Percentiles rank a stretch among this genome's conserved stretches.
These are phyloP conservation scores for Camelina laxa DNA, from an alignment of 345 rosid species.

Conservation along the genomic window DNA sequence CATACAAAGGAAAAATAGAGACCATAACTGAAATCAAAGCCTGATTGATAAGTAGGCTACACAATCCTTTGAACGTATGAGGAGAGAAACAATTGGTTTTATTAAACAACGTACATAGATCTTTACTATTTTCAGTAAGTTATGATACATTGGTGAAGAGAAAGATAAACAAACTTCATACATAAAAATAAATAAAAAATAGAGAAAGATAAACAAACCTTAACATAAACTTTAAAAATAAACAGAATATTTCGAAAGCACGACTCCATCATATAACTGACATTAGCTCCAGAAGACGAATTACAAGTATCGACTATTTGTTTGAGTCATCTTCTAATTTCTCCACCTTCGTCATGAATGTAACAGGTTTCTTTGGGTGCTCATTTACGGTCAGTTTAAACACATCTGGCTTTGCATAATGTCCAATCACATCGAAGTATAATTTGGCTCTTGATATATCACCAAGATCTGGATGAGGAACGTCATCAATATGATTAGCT, in stretches of 20 bases:
- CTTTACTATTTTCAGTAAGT: too few relatives aligned
- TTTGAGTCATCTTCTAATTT: conserved; percentile 33
- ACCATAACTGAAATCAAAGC: too few relatives aligned
- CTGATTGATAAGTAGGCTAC: too few relatives aligned
- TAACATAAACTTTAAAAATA: neutral
- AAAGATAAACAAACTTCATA: too few relatives aligned
- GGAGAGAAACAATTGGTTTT: too few relatives aligned
- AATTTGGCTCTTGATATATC: conserved; percentile 85
- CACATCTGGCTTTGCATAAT: conserved; percentile 83
- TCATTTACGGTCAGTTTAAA: conserved; percentile 75
- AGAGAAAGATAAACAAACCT: neutral
- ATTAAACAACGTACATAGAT: too few relatives aligned
- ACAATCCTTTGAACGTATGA: too few relatives aligned
- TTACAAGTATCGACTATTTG: neutral
- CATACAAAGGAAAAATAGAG: too few relatives aligned
- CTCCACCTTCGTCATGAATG: conserved; percentile 52
- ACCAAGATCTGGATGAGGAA: conserved; percentile 66
- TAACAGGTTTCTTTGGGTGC: conserved; percentile 63
- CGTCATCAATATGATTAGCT: neutral
- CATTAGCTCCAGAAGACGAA: neutral
- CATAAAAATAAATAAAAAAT: neutral
- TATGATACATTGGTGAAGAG: too few relatives aligned
- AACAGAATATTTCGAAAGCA: neutral
- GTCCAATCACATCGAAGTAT: conserved; percentile 88
- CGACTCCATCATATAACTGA: neutral